Evolutionary conservation across 768 basidiomycete genomes (phyloP), one percentile per base, ranked within the genome.

Genomic region (Amylocystis lapponica): DNA sequence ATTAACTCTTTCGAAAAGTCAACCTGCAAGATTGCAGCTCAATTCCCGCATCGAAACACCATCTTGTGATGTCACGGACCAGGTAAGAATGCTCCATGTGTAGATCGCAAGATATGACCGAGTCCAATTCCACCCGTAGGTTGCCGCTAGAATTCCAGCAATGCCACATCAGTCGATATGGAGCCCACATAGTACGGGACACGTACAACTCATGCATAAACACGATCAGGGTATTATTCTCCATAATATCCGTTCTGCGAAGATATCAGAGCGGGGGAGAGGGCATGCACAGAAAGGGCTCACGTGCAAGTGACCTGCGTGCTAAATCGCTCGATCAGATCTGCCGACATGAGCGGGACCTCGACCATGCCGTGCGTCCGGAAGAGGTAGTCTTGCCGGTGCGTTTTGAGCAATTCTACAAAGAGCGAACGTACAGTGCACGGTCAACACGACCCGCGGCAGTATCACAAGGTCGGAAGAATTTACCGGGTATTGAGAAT

Each of bases 121-220:
- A 83, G 40, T 83, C 78, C n/a, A 91, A 66, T 59, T 95, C 87
- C 16, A 85, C 76, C 14, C 87, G 80, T 40, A 98, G 67, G 55
- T 94, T 93, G 22, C 95, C 95, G 55, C 94, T 96, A 48, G 9
- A 40, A 37, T 35, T 9, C 36, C 17, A 27, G 33, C 12, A 41
- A 46, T 23, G 36, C n/a, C n/a, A n/a, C n/a, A n/a, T n/a, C n/a
- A n/a, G n/a, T n/a, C n/a, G n/a, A n/a, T 31, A 31, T 40, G 27
- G n/a, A n/a, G n/a, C n/a, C n/a, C n/a, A n/a, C n/a, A n/a, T 13
- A 25, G 29, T 16, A 40, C 22, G 25, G 4, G 14, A 16, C 9
- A 65, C 89, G 60, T 60, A 95, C 95, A 97, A 92, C 68, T 98
- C 94, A 65, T 99, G 96, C 5, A 87, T 79, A 56, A 97, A 89